Conservation (phyloP, 371 early-diverging fungal genomes). For the Circinella minor region DNA sequence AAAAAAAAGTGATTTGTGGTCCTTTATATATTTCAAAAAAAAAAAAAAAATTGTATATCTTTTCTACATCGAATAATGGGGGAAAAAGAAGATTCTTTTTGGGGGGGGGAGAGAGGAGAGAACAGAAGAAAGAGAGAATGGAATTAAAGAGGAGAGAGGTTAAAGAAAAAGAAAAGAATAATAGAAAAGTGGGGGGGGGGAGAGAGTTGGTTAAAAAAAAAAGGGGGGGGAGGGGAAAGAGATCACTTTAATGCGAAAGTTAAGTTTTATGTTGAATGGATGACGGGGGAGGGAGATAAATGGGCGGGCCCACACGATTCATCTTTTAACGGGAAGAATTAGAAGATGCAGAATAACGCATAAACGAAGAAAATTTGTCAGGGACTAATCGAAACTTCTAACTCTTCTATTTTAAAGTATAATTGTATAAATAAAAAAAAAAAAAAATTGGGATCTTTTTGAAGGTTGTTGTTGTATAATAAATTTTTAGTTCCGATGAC, state of each 20-base stretch:
- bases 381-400: constrained; percentile 10
- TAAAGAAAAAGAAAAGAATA: too few relatives aligned
- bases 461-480: constrained; percentile 2
- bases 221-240: too few relatives aligned
- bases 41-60: not conserved
- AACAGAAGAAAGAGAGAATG: too few relatives aligned
- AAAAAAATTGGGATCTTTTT: not conserved
- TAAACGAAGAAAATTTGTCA: constrained; percentile 8
- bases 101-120: too few relatives aligned
- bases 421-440: too few relatives aligned
- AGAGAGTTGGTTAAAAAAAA: too few relatives aligned
- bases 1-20: too few relatives aligned
- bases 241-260: too few relatives aligned
- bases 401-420: not conserved
- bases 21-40: too few relatives aligned
- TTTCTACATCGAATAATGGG: not conserved
- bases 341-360: constrained; percentile 11
- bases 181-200: too few relatives aligned
- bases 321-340: not conserved
- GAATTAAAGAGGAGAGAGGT: not conserved
- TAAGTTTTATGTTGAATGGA: too few relatives aligned
- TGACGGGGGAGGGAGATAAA: not conserved
- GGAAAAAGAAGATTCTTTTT: too few relatives aligned
- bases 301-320: not conserved
- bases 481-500: constrained; percentile 1